A percentile compares a stretch with the other conserved stretches of the same genome.
phyloP scores from a whole-genome alignment of 164 flowering plant genomes.

The Aristolochia contorta region DNA sequence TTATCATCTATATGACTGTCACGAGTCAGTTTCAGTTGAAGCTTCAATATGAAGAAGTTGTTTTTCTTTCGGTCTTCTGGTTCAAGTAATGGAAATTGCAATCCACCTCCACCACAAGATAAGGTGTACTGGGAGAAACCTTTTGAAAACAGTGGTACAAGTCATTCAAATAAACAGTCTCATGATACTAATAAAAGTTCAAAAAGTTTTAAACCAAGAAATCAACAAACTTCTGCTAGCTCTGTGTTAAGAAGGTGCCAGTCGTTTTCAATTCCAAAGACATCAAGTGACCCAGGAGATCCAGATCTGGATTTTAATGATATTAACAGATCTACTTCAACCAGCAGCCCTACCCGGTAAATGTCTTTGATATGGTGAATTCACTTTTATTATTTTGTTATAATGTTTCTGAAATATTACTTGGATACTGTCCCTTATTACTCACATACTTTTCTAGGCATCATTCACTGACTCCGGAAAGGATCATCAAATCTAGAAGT shows the following conservation, averaged over 20 bases:
- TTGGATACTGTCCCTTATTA: background rate
- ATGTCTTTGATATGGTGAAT: conserved; percentile 2
- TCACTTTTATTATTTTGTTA: background rate
- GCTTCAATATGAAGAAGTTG: conserved; percentile 56
- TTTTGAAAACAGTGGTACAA: conserved; percentile 14
- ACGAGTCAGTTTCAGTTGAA: background rate
- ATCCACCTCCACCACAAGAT: conserved; percentile 28
- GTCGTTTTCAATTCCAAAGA: conserved; percentile 58
- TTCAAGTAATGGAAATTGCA: conserved; percentile 30
- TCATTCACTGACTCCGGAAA: conserved; percentile 46
- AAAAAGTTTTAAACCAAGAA: conserved; percentile 20
- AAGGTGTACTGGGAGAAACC: conserved; percentile 37
- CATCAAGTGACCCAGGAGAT: conserved; percentile 22
- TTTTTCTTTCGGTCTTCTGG: conserved; percentile 70
- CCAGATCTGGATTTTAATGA: conserved; percentile 8
- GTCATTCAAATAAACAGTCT: background rate
- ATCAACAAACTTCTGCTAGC: conserved; percentile 23
- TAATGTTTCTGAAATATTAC: background rate
- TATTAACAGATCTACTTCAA: conserved; percentile 37
- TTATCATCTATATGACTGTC: background rate
- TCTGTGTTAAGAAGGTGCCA: conserved; percentile 64
- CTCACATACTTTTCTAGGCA: conserved; percentile 14
- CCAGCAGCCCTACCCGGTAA: conserved; percentile 36
- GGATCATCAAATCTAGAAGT: conserved; percentile 21
- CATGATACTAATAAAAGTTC: conserved; percentile 16